Evolutionary conservation across 768 basidiomycete genomes (phyloP), one percentile per base, ranked within the genome.

Genomic region (Naematelia encephala): DNA sequence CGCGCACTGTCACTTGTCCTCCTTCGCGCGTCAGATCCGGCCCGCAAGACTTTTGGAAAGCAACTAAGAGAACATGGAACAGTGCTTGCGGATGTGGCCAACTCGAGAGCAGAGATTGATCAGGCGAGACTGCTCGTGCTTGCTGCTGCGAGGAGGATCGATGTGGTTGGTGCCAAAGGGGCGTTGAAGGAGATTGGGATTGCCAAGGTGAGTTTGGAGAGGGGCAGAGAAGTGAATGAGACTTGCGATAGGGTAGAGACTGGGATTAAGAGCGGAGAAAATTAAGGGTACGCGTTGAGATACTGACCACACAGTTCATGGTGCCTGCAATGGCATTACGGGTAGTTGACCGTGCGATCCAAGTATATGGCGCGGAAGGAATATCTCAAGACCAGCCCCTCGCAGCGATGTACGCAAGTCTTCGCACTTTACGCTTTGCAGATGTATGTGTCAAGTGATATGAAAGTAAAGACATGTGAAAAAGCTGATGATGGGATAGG

Each of bases 171-270:
- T 63, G 90, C 96, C 1, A 99, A 97, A 77, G 92, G 90, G 27
- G 96, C 96, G 0, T 70, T 97, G 75, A 94, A 96, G 78, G 96
- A 98, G 77, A 98, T 99, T 68, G 93, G 91, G 22, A 90, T 97
- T 60, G 91, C 96, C 45, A 99, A 99, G 83, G 94, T 89, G 62
- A 28, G 77, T 61, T 8, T 16, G 11, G 42, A 22, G 2, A 27
- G 16, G 16, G n/a, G n/a, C n/a, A n/a, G n/a, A n/a, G n/a, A n/a
- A n/a, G n/a, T n/a, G n/a, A n/a, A n/a, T n/a, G n/a, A n/a, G n/a
- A n/a, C n/a, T n/a, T n/a, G n/a, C n/a, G n/a, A n/a, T n/a, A n/a
- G n/a, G n/a, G n/a, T n/a, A n/a, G n/a, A n/a, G n/a, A n/a, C n/a
- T n/a, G n/a, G n/a, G n/a, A n/a, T n/a, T n/a, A n/a, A n/a, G n/a